These are phyloP conservation scores for Fusarium sp. DNA, from an alignment of 2,329 filamentous ascomycete species.

Conservation along the genomic window DNA sequence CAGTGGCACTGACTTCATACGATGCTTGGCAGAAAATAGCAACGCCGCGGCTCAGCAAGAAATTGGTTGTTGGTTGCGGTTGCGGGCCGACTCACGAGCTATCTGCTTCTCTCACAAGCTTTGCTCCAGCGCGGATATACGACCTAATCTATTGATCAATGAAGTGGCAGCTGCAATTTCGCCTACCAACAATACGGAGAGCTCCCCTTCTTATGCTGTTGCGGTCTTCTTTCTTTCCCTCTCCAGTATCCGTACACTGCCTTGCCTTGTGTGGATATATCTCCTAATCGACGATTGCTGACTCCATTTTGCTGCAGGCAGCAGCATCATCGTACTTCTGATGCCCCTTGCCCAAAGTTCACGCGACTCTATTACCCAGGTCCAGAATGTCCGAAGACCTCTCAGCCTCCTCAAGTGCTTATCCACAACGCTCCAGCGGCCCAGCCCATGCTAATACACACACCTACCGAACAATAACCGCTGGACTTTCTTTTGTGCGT, in stretches of 20 bases:
- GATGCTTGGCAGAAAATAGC: conserved; percentile 34
- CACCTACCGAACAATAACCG: conserved; percentile 17
- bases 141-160: conserved; percentile 9
- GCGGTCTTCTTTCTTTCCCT: not conserved
- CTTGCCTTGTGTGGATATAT: conserved; percentile 11
- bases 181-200: not conserved
- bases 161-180: conserved; percentile 1
- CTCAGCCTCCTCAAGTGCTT: conserved; percentile 19
- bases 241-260: not conserved
- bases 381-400: conserved; percentile 42
- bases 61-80: conserved; percentile 33
- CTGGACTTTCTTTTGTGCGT: conserved; percentile 25
- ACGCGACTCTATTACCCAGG: conserved; percentile 43
- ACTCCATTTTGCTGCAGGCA: conserved; percentile 42
- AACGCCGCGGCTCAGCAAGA: conserved; percentile 23
- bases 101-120: not conserved
- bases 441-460: conserved; percentile 22
- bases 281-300: conserved; percentile 26
- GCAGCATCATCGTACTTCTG: conserved; percentile 45
- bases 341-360: conserved; percentile 41
- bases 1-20: conserved; percentile 3
- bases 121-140: not conserved
- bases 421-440: conserved; percentile 32
- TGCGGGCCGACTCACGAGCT: conserved; percentile 37
- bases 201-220: conserved; percentile 1